phyloP scores from a whole-genome alignment of 345 rosid genomes.

The Jatropha curcas region DNA sequence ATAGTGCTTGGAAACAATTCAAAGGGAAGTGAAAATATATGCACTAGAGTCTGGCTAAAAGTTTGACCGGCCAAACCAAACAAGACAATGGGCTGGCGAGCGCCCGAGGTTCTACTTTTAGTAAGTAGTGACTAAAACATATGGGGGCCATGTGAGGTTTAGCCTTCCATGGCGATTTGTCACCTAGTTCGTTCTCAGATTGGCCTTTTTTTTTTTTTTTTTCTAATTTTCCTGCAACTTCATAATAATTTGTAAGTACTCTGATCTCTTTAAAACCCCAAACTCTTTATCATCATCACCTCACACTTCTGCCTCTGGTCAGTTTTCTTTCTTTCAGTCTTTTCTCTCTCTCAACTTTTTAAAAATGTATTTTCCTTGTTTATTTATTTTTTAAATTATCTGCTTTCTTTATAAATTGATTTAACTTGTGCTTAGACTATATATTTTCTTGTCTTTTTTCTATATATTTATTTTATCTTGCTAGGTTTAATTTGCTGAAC shows the following conservation, averaged over 20 bases:
- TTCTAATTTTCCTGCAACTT: neutral
- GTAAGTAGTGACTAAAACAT: slow-evolving; percentile 34
- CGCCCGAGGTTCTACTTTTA: slow-evolving; percentile 23
- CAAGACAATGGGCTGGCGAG: slow-evolving; percentile 26
- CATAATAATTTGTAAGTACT: neutral
- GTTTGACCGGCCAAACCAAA: slow-evolving; percentile 30
- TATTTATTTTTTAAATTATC: neutral
- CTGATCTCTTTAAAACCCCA: slow-evolving; percentile 4
- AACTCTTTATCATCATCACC: slow-evolving; percentile 14
- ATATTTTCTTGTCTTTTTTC: too few relatives aligned
- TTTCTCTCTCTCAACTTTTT: neutral
- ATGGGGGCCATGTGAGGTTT: slow-evolving; percentile 15
- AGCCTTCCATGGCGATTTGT: slow-evolving; percentile 23
- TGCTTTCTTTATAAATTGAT: neutral
- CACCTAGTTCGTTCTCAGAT: slow-evolving; percentile 26
- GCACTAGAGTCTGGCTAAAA: slow-evolving; percentile 18
- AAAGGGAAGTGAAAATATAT: slow-evolving; percentile 24
- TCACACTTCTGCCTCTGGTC: slow-evolving; percentile 13
- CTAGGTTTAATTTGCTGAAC: slow-evolving; percentile 25
- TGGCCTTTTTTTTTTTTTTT: neutral
- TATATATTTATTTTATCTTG: slow-evolving; percentile 19
- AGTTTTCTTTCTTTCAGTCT: slow-evolving; percentile 12
- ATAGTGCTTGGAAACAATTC: slow-evolving; percentile 16
- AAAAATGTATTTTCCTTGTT: neutral
- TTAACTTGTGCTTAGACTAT: too few relatives aligned